A percentile compares a stretch with the other conserved stretches of the same genome.
Evolutionary conservation across 495 filamentous ascomycete species (phyloP).

Genomic region (Lentithecium fluviatile): DNA sequence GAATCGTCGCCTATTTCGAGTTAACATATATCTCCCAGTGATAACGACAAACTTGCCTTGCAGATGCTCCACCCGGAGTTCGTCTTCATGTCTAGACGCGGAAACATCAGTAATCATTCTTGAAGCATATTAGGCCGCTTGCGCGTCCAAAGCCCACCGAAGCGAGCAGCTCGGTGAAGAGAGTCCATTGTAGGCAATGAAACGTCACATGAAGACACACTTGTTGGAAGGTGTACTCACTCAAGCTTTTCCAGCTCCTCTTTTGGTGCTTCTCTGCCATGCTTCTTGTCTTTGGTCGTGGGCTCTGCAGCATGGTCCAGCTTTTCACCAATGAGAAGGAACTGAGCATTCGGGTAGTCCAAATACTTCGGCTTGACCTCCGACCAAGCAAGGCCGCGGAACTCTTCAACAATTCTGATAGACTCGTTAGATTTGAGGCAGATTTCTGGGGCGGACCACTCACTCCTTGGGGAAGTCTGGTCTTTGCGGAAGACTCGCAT

Average conservation of each 20-base stretch:
- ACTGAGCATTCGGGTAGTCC: slow-evolving; percentile 74
- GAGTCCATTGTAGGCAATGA: too few species aligned
- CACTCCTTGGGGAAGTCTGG: slow-evolving; percentile 75
- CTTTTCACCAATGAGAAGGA: slow-evolving; percentile 77
- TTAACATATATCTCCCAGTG: neutral
- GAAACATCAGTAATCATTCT: too few species aligned
- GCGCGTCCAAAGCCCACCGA: too few species aligned
- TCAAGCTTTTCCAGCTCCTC: slow-evolving; percentile 60
- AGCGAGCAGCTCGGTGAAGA: too few species aligned
- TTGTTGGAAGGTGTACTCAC: neutral
- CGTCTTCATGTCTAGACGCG: slow-evolving; percentile 51
- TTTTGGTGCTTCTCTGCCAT: slow-evolving; percentile 59
- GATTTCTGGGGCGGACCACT: slow-evolving; percentile 33
- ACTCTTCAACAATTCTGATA: slow-evolving; percentile 65
- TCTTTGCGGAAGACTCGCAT: slow-evolving; percentile 60
- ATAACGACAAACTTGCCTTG: slow-evolving; percentile 44
- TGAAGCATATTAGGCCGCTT: too few species aligned
- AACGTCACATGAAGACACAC: too few species aligned
- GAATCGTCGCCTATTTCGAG: slow-evolving; percentile 39
- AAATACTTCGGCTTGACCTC: slow-evolving; percentile 72
- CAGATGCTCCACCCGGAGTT: slow-evolving; percentile 56
- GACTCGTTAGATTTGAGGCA: slow-evolving; percentile 9
- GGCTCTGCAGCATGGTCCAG: slow-evolving; percentile 58
- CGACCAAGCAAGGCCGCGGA: slow-evolving; percentile 70
- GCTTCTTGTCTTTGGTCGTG: slow-evolving; percentile 56